phyloP scores from a whole-genome alignment of 208 protist genomes.

The Leishmania amazonensis region DNA sequence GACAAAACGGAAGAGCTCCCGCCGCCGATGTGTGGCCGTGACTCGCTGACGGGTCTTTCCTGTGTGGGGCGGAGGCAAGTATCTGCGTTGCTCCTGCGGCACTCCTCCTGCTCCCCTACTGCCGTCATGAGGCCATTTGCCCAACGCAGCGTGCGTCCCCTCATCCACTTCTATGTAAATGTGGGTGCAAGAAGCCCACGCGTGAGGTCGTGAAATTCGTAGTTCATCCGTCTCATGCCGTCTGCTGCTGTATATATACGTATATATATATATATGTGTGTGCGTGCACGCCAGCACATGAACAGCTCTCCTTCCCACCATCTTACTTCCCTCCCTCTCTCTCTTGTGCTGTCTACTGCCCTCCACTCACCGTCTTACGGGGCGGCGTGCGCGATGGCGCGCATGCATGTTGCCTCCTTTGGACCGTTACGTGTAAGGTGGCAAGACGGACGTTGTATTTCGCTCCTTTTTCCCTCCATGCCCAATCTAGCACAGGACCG shows the following conservation, averaged over 20 bases:
- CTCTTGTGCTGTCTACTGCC: background rate
- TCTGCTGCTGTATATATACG: background rate
- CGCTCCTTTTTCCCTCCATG: background rate
- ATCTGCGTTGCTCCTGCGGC: background rate
- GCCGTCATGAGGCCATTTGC: background rate
- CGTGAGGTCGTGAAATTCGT: background rate
- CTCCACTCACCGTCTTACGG: background rate
- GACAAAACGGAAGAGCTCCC: background rate
- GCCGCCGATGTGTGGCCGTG: background rate
- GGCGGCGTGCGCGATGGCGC: background rate
- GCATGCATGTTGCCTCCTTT: background rate
- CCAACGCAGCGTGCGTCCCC: background rate
- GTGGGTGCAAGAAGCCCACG: background rate
- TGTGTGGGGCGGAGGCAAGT: background rate
- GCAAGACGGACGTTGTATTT: no score
- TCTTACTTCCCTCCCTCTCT: background rate
- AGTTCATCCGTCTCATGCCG: background rate
- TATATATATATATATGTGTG: background rate
- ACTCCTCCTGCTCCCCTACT: no score
- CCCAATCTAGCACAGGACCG: background rate
- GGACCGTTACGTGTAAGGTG: background rate
- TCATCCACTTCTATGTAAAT: background rate
- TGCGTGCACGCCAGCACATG: background rate
- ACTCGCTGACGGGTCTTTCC: background rate
- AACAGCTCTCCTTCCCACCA: background rate